Conservation (phyloP, 2,329 filamentous ascomycete species). For the Ophiostoma pallidulum region DNA sequence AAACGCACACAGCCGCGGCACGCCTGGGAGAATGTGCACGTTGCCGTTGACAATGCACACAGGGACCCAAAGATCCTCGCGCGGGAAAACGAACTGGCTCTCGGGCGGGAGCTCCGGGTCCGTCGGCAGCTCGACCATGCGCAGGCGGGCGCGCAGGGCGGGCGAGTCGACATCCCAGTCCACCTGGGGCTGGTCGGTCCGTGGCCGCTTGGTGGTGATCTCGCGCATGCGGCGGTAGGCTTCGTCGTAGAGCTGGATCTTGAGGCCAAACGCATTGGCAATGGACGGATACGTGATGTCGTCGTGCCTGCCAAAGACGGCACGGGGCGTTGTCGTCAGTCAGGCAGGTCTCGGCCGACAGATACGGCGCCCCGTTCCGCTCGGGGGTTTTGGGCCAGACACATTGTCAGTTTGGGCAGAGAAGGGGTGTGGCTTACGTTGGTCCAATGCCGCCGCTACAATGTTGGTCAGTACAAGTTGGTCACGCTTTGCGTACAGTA, state of each 20-base stretch:
- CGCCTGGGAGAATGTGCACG: slow-evolving; percentile 83
- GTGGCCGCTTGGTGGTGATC: slow-evolving; percentile 54
- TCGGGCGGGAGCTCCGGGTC: slow-evolving; percentile 56
- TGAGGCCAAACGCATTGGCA: slow-evolving; percentile 74
- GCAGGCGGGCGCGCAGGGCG: slow-evolving; percentile 67
- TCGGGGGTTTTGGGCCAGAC: no score
- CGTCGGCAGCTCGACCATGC: slow-evolving; percentile 82
- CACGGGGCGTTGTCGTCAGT: not conserved
- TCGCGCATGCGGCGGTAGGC: slow-evolving; percentile 76
- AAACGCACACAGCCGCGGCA: slow-evolving; percentile 64
- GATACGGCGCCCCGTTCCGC: no score
- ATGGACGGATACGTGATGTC: slow-evolving; percentile 96
- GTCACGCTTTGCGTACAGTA: not conserved
- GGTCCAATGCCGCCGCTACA: slow-evolving; percentile 81
- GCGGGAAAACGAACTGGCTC: slow-evolving; percentile 69
- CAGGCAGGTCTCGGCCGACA: no score
- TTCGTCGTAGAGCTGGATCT: slow-evolving; percentile 65
- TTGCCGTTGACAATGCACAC: slow-evolving; percentile 85
- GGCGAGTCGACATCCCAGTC: slow-evolving; percentile 78
- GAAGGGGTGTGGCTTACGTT: slow-evolving; percentile 50
- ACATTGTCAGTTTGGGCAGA: no score
- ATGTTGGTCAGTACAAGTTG: not conserved
- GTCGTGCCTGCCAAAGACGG: slow-evolving; percentile 59
- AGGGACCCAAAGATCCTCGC: slow-evolving; percentile 83
- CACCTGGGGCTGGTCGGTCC: slow-evolving; percentile 63